phyloP scores from a whole-genome alignment of 2,329 filamentous ascomycete species.

The Microcyclospora tardicrescens region DNA sequence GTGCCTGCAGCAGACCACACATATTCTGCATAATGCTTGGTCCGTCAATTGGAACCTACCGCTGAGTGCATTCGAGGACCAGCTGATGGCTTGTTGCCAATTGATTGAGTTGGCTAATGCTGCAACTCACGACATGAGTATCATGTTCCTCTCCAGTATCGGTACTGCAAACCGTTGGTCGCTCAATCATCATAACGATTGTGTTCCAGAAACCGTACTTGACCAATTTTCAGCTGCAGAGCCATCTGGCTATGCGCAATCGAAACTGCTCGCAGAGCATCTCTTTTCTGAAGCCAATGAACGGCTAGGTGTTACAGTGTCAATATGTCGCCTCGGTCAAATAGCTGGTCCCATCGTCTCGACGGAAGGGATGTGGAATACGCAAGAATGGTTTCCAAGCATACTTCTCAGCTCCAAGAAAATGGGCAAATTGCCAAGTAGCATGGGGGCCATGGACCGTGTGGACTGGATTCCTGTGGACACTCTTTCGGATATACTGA shows the following conservation, averaged over 20 bases:
- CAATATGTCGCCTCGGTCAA: slow-evolving; percentile 35
- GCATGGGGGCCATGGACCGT: slow-evolving; percentile 21
- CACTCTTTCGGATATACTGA: slow-evolving; percentile 6
- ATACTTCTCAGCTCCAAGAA: slow-evolving; percentile 32
- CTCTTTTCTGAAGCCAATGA: slow-evolving; percentile 33
- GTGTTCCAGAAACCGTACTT: slow-evolving; percentile 32
- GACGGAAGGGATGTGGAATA: slow-evolving; percentile 35
- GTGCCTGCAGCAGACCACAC: slow-evolving; percentile 28
- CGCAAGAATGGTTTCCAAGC: slow-evolving; percentile 36
- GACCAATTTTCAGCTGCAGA: slow-evolving; percentile 31
- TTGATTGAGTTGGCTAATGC: slow-evolving; percentile 36
- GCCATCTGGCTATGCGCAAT: slow-evolving; percentile 42
- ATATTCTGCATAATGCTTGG: slow-evolving; percentile 54
- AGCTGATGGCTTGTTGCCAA: slow-evolving; percentile 16
- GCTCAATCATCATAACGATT: slow-evolving; percentile 32
- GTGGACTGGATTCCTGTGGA: slow-evolving; percentile 36
- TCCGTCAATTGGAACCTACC: slow-evolving; percentile 50
- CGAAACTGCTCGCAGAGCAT: slow-evolving; percentile 46
- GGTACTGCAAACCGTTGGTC: slow-evolving; percentile 37
- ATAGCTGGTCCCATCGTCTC: slow-evolving; percentile 29
- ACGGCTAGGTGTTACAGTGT: slow-evolving; percentile 17
- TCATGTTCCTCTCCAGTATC: slow-evolving; percentile 14
- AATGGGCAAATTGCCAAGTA: slow-evolving; percentile 26
- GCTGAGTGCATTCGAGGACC: slow-evolving; percentile 40
- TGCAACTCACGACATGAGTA: slow-evolving; percentile 37